Percentiles rank a stretch among this genome's conserved stretches.
phyloP scores from a whole-genome alignment of 805 yeast species.

The Cyberlindnera amylophila region DNA sequence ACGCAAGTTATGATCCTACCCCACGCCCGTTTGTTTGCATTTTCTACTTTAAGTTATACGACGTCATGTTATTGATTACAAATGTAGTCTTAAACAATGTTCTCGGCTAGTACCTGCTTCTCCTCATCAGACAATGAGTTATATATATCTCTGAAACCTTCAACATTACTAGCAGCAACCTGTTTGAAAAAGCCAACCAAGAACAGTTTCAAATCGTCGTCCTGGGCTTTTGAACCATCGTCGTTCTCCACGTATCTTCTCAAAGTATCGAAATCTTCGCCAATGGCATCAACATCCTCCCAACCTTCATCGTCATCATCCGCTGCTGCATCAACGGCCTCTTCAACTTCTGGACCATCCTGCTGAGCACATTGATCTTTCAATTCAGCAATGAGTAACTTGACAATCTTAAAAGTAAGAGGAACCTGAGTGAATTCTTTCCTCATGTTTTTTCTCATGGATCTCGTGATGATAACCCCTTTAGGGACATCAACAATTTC shows the following conservation, averaged over 20 bases:
- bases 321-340: constrained; percentile 60
- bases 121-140: constrained; percentile 34
- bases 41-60: too few relatives aligned
- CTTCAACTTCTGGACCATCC: constrained; percentile 10
- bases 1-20: too few relatives aligned
- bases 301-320: constrained; percentile 61
- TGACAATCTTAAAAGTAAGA: constrained; percentile 68
- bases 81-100: constrained; percentile 31
- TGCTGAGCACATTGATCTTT: constrained; percentile 45
- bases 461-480: constrained; percentile 76
- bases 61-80: too few relatives aligned
- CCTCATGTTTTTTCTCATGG: constrained; percentile 56
- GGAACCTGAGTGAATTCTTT: constrained; percentile 60
- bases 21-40: too few relatives aligned
- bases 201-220: constrained; percentile 30
- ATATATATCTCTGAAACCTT: constrained; percentile 51
- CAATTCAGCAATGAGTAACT: constrained; percentile 66
- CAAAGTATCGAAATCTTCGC: constrained; percentile 60
- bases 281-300: constrained; percentile 74
- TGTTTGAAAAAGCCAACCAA: constrained; percentile 51
- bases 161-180: constrained; percentile 36
- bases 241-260: constrained; percentile 50
- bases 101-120: constrained; percentile 48
- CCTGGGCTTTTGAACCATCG: constrained; percentile 18
- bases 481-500: constrained; percentile 51